Conservation (phyloP, 2,329 filamentous ascomycete species). For the Pseudogymnoascus sp. region DNA sequence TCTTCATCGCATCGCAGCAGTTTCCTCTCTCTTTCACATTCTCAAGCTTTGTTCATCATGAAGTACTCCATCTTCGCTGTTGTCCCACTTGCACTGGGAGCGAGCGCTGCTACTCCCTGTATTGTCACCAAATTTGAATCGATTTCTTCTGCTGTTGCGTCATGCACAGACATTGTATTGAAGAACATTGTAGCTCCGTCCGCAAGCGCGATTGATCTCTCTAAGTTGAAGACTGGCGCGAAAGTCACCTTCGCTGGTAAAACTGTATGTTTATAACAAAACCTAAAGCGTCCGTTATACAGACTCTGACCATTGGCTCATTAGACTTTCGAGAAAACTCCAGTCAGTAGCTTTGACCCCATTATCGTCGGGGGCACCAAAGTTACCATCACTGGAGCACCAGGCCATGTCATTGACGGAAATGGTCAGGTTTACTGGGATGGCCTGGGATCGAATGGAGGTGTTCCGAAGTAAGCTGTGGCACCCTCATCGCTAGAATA, state of each 20-base stretch:
- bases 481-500: neutral
- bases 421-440: conserved; percentile 54
- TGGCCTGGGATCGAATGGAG: conserved; percentile 48
- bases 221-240: conserved; percentile 41
- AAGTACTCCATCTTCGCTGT: neutral
- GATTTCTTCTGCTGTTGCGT: conserved; percentile 39
- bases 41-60: neutral
- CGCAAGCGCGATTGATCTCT: conserved; percentile 49
- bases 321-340: conserved; percentile 22
- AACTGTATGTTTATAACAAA: conserved; percentile 53
- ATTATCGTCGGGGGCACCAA: conserved; percentile 46
- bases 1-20: neutral
- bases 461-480: conserved; percentile 20
- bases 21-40: neutral
- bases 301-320: conserved; percentile 45
- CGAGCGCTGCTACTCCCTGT: conserved; percentile 32
- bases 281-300: conserved; percentile 47
- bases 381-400: conserved; percentile 44
- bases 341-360: conserved; percentile 18
- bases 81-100: neutral
- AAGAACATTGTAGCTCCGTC: conserved; percentile 46
- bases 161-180: conserved; percentile 46
- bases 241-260: conserved; percentile 53
- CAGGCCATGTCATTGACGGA: conserved; percentile 46
- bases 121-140: conserved; percentile 45